Evolutionary conservation across 140 eudicot genomes (phyloP), one percentile per base, ranked within the genome.

Genomic region (Anethum foeniculum): DNA sequence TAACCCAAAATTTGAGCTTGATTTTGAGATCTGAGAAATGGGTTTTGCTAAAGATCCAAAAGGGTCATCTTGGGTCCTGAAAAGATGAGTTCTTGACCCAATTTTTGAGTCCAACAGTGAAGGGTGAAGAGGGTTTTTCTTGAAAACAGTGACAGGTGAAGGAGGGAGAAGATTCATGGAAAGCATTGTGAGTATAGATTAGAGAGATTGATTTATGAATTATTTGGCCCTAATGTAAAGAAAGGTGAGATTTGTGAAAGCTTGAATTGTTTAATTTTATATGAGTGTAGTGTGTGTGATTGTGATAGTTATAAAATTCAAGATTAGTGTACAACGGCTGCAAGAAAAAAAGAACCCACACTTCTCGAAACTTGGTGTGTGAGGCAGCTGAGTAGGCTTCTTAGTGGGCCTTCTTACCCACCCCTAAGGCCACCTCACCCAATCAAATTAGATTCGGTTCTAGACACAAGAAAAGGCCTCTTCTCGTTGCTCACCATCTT

Each of bases 131-230:
- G 86, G 84, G 84, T 79, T 71, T 80, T 85, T 89, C 47, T 60
- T 82, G 52, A 90, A 82, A 88, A 91, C 49, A 83, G 90, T 83
- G 90, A 86, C 71, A 38, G 76, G 82, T 81, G 92, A 88, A 30
- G 98, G 81, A 28, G 98, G 92, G 52, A 84, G 86, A 78, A 90
- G 93, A 76, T 91, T 91, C 76, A 90, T 81, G 78, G 91, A 75
- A 49, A 90, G 88, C 86, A 87, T 90, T 75, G 43, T 48, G 60
- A 23, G 15, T 14, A 43, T 0, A 73, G 34, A 73, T 32, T 18
- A 38, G 41, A 67, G 73, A 68, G 43, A 13, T 2, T 64, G 34
- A 65, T 65, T 0, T 25, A 11, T 64, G 71, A 25, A 23, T 58
- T 23, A 7, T 25, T 60, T n/a, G 25, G 69, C 34, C 69, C 69